These are phyloP conservation scores for Scedosporium apiospermum DNA, from an alignment of 2,329 filamentous ascomycete genomes.

Conservation along the genomic window DNA sequence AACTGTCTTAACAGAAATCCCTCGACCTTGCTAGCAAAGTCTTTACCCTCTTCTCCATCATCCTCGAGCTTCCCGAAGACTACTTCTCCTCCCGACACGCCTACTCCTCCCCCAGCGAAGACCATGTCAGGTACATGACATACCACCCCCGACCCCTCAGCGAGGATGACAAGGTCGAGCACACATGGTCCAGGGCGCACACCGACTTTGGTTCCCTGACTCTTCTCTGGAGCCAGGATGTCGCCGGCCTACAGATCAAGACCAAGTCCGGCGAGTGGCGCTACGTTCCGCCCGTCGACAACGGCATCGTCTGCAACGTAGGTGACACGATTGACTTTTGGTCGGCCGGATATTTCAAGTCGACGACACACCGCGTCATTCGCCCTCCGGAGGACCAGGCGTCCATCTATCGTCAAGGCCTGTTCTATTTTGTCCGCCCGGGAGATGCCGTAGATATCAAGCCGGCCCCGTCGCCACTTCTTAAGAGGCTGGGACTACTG, in stretches of 20 bases:
- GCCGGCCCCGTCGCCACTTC: conserved; percentile 18
- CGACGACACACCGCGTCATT: conserved; percentile 24
- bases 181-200: conserved; percentile 24
- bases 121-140: conserved; percentile 47
- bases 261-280: conserved; percentile 27
- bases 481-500: conserved; percentile 17
- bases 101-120: conserved; percentile 40
- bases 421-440: conserved; percentile 27
- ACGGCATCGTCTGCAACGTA: conserved; percentile 35
- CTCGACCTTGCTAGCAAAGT: conserved; percentile 19
- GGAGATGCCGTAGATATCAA: conserved; percentile 20
- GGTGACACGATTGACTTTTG: conserved; percentile 21
- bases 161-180: conserved; percentile 25
- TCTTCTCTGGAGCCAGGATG: conserved; percentile 43
- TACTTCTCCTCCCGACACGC: conserved; percentile 41
- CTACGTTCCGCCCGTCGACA: conserved; percentile 32
- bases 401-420: conserved; percentile 19
- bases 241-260: conserved; percentile 42
- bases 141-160: conserved; percentile 35
- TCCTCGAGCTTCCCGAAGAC: conserved; percentile 44
- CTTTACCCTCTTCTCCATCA: conserved; percentile 26
- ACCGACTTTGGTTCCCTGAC: conserved; percentile 44
- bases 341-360: conserved; percentile 21
- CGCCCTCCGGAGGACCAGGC: conserved; percentile 23
- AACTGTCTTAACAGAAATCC: conserved; percentile 21